phyloP scores from a whole-genome alignment of 2,329 filamentous ascomycete genomes.

The Aspergillus versicolor region DNA sequence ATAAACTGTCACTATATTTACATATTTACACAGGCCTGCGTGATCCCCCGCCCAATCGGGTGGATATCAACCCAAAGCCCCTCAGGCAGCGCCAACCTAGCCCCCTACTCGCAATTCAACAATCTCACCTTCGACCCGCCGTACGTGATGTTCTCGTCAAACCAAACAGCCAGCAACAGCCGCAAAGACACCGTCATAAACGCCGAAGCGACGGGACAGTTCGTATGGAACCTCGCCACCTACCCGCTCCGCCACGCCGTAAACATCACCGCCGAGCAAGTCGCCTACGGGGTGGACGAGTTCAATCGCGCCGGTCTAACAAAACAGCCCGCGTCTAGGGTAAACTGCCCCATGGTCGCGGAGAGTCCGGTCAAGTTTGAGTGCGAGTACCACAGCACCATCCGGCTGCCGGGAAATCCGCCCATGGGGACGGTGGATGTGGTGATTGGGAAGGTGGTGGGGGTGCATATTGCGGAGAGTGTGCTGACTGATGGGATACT shows the following conservation, averaged over 20 bases:
- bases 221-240: conserved; percentile 62
- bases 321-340: conserved; percentile 46
- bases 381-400: conserved; percentile 56
- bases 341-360: conserved; percentile 53
- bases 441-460: conserved; percentile 58
- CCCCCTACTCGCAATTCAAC: conserved; percentile 63
- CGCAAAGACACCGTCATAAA: conserved; percentile 61
- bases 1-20: no score
- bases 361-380: conserved; percentile 59
- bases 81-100: conserved; percentile 53
- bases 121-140: conserved; percentile 64
- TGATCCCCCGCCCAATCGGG: conserved; percentile 61
- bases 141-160: conserved; percentile 62
- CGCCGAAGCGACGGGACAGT: conserved; percentile 55
- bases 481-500: conserved; percentile 56
- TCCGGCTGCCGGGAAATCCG: conserved; percentile 56
- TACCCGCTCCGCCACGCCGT: conserved; percentile 56
- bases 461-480: conserved; percentile 56
- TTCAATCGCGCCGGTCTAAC: conserved; percentile 52
- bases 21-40: conserved; percentile 40
- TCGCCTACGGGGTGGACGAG: conserved; percentile 54
- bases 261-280: conserved; percentile 54
- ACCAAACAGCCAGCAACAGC: conserved; percentile 48
- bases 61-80: conserved; percentile 60
- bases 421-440: conserved; percentile 60